Percentiles rank a stretch among this genome's conserved stretches.
Conservation (phyloP, 2,329 filamentous ascomycete species). For the Thelonectria blattea region DNA sequence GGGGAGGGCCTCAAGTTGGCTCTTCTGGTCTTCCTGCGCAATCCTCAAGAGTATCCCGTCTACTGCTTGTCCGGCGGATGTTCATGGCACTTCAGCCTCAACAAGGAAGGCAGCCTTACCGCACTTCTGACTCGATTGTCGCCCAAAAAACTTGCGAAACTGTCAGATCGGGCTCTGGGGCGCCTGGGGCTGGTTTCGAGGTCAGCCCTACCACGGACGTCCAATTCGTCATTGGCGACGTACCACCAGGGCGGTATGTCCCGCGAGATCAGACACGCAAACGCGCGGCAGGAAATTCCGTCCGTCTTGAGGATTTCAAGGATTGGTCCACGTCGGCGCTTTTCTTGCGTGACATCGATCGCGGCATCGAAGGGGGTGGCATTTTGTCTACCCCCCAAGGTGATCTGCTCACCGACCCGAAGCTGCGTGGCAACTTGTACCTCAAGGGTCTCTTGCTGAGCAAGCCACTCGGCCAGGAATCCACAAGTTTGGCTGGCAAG, state of each 20-base stretch:
- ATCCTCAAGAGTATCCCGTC: conserved; percentile 37
- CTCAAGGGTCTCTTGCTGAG: conserved; percentile 18
- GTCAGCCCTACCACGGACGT: too few relatives aligned
- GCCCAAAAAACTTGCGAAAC: background rate
- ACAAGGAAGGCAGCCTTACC: conserved; percentile 27
- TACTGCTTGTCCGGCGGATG: conserved; percentile 37
- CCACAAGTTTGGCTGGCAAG: conserved; percentile 18
- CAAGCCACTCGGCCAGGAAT: background rate
- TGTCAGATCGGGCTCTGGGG: background rate
- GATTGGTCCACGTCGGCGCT: too few relatives aligned
- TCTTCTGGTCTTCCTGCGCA: conserved; percentile 38
- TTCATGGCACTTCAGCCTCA: conserved; percentile 41
- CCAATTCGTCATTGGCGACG: too few relatives aligned
- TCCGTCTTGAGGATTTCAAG: too few relatives aligned
- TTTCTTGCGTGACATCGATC: too few relatives aligned
- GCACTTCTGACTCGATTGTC: conserved; percentile 19
- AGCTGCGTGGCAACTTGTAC: conserved; percentile 15
- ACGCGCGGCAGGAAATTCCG: too few relatives aligned
- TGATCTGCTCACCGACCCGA: conserved; percentile 7
- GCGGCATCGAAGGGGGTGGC: too few relatives aligned
- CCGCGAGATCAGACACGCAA: too few relatives aligned
- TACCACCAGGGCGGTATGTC: too few relatives aligned
- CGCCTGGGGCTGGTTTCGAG: conserved; percentile 2
- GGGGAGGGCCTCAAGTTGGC: conserved; percentile 42
- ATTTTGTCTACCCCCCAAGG: background rate